Evolutionary conservation across 2,329 filamentous ascomycete genomes (phyloP), one percentile per base, ranked within the genome.

Genomic region (Fusarium albosuccineum): DNA sequence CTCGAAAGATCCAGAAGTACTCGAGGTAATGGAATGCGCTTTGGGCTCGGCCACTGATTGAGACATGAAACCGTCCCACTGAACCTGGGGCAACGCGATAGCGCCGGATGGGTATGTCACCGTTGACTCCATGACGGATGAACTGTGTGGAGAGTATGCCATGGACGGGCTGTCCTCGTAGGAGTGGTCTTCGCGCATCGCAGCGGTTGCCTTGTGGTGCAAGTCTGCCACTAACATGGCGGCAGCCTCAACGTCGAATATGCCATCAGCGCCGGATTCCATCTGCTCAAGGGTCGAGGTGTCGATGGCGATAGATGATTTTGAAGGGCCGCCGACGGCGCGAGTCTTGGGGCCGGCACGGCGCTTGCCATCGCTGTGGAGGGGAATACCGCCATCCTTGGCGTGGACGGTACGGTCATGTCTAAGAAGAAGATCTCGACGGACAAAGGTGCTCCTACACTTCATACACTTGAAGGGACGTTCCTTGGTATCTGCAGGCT

Each of bases 141-240:
- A 85, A 67, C 87, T 89, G 73, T 89, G 89, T 67, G 92, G 88
- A 61, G 93, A 89, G 77, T 92, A 94, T 68, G 91, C 84, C 78
- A 92, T 89, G 75, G 88, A 86, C 33, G 85, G 81, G 76, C 80
- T 83, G 66, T 84, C 81, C 66, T 88, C 87, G 74, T 84, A 89
- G 50, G 85, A 82, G 71, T 82, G 84, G 65, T 82, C 83, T 69
- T 83, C 86, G 62, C 87, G 86, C 80, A 89, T 93, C 73, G 89
- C 89, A 34, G 85, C 85, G 42, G 94, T 95, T 74, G 86, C 94
- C 85, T 97, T 97, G 84, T 97, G 94, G 82, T 97, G 95, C 77
- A 98, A 91, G 82, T 98, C 94, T 77, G 95, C 96, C 84, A 99
- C 97, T 79, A 99, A 89, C 93, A 98, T 97, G 72, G 96, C 96